Conservation (phyloP, 495 filamentous ascomycete genomes). For the Arthonia radiata region DNA sequence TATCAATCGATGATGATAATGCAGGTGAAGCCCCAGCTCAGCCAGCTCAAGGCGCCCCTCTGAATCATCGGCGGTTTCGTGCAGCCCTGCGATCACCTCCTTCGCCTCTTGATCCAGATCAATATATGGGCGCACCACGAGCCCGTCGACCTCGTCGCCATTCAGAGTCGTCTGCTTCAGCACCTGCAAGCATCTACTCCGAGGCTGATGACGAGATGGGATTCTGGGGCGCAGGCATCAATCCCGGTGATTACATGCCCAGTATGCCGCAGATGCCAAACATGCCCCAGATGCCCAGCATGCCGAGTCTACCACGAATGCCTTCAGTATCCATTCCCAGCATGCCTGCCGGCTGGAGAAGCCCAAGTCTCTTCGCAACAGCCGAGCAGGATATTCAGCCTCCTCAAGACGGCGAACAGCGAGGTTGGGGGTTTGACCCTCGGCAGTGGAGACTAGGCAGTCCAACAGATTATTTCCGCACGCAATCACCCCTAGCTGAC, state of each 20-base stretch:
- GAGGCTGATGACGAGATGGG: constrained; percentile 34
- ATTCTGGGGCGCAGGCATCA: constrained; percentile 29
- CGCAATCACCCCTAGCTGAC: not conserved
- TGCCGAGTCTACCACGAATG: not conserved
- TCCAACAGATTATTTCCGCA: too few species aligned
- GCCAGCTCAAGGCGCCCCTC: not conserved
- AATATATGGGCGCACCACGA: constrained; percentile 11
- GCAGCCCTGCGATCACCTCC: not conserved
- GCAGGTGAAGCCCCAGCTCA: not conserved
- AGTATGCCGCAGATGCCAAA: not conserved
- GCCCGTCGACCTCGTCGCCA: constrained; percentile 15
- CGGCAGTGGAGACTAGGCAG: too few species aligned
- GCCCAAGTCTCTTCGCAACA: too few species aligned
- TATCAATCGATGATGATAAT: too few species aligned
- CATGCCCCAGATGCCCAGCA: not conserved
- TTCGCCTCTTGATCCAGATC: constrained; percentile 1
- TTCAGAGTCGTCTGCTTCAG: too few species aligned
- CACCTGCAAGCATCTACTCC: too few species aligned
- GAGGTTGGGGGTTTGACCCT: too few species aligned
- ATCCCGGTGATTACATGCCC: not conserved
- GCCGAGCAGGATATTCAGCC: too few species aligned
- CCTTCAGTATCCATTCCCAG: not conserved
- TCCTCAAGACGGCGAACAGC: too few species aligned
- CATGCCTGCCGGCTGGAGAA: not conserved
- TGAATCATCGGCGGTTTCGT: constrained; percentile 1